Evolutionary conservation across 805 yeast species (phyloP), one percentile per base, ranked within the genome.

Genomic region (Grigorovia jiainica): DNA sequence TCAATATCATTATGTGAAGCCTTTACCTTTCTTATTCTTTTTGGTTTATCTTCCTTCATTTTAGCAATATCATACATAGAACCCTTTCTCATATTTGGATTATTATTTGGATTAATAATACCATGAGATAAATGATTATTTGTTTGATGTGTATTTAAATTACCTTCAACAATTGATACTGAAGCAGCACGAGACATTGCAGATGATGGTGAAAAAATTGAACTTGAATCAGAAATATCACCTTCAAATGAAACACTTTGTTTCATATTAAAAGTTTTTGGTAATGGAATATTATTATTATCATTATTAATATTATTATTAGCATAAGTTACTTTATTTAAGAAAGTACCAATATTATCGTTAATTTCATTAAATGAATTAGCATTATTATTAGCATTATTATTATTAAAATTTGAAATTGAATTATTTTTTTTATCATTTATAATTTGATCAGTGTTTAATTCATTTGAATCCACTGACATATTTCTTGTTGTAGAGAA

Each of bases 1-100:
- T 81, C 87, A 51, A 81, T 78, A 67, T 78, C 72, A 53, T 80
- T 81, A 61, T 81, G 87, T 2, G 84, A 73, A 2, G 76, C 68
- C 54, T 76, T 78, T 43, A 71, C 75, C 57, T 76, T 78, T 10
- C 34, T 40, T 8, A 34, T 37, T 18, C 37, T 29, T 13, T 31
- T 29, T 16, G 36, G 25, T 33, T 29, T 43, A 64, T 63, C 33
- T 32, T 39, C 27, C 24, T 37, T 7, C 37, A 36, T 34, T 34
- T 27, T 27, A 27, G 31, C 11, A 11, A 27, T 27, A 13, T 27
- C 31, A 27, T 52, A 49, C 43, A 50, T 49, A 23, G 39, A 36
- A 9, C 47, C 43, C 32, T 47, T 47, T 20, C 49, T 44, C 8
- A 33, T 27, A 16, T 34, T 34, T 21, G 17, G 5, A 18, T n/a